Conservation (phyloP, 2,329 filamentous ascomycete species). For the Sclerotinia subarctica region DNA sequence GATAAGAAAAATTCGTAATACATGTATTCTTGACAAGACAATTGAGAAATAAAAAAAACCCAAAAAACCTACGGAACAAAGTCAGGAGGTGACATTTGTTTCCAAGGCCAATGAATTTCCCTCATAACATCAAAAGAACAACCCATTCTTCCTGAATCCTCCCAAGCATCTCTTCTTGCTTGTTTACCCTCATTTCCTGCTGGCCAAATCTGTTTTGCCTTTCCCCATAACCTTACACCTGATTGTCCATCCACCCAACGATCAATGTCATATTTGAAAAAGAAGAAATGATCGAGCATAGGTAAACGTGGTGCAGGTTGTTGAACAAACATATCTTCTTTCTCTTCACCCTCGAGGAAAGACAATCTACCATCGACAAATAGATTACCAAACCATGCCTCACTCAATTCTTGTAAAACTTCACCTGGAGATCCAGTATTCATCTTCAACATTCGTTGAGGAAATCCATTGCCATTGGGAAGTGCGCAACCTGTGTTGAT, state of each 20-base stretch:
- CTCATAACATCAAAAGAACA: conserved; percentile 18
- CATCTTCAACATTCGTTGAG: conserved; percentile 17
- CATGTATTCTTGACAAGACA: neutral
- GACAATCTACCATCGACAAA: conserved; percentile 1
- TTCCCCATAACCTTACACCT: conserved; percentile 13
- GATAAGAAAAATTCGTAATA: neutral
- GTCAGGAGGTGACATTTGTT: conserved; percentile 17
- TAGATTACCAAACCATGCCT: conserved; percentile 16
- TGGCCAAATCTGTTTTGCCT: conserved; percentile 16
- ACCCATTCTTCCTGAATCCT: conserved; percentile 12
- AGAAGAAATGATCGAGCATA: conserved; percentile 17
- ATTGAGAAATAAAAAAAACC: neutral
- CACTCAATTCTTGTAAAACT: conserved; percentile 15
- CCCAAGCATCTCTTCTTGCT: conserved; percentile 19
- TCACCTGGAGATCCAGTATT: conserved; percentile 7
- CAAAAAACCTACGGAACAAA: conserved; percentile 10
- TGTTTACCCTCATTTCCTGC: conserved; percentile 9
- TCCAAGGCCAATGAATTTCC: conserved; percentile 20
- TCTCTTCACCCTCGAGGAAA: conserved; percentile 13
- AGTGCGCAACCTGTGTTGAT: conserved; percentile 16
- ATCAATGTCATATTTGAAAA: conserved; percentile 20
- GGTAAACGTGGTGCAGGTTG: conserved; percentile 9
- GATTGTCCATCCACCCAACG: conserved; percentile 18
- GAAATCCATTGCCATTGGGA: conserved; percentile 18
- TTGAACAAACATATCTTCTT: conserved; percentile 18